phyloP scores from a whole-genome alignment of 208 protist genomes.

The Spongospora subterranea region DNA sequence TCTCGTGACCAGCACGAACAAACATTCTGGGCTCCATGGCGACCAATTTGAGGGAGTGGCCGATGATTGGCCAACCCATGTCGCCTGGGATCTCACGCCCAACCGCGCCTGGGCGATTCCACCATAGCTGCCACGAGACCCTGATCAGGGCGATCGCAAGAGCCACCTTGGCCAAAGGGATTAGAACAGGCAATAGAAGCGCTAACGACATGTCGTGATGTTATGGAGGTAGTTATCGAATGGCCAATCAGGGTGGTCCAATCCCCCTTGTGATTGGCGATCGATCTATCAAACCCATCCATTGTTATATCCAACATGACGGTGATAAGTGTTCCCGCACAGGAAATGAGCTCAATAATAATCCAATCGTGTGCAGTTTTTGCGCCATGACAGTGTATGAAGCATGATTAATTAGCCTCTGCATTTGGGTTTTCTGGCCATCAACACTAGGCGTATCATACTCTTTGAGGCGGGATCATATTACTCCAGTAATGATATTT shows the following conservation, averaged over 20 bases:
- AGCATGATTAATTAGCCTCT: too few species aligned
- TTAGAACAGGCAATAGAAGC: background rate
- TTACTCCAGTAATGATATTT: too few species aligned
- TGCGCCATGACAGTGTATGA: too few species aligned
- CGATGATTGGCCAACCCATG: background rate
- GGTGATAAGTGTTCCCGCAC: too few species aligned
- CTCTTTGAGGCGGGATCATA: too few species aligned
- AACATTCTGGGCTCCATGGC: background rate
- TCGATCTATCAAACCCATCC: conserved; percentile 4
- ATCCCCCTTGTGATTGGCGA: too few species aligned
- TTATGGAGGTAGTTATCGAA: background rate
- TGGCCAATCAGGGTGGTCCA: too few species aligned
- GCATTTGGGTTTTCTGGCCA: too few species aligned
- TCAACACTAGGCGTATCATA: too few species aligned
- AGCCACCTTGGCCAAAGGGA: background rate
- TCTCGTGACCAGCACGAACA: background rate
- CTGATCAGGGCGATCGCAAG: background rate
- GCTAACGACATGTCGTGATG: background rate
- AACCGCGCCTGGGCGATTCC: background rate
- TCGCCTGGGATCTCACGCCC: background rate
- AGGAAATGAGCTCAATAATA: too few species aligned
- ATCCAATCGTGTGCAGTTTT: too few species aligned
- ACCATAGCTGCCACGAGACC: background rate
- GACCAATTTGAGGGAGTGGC: background rate
- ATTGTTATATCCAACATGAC: too few species aligned